These are phyloP conservation scores for Zasmidium cellare DNA, from an alignment of 2,329 filamentous ascomycete species.

Conservation along the genomic window DNA sequence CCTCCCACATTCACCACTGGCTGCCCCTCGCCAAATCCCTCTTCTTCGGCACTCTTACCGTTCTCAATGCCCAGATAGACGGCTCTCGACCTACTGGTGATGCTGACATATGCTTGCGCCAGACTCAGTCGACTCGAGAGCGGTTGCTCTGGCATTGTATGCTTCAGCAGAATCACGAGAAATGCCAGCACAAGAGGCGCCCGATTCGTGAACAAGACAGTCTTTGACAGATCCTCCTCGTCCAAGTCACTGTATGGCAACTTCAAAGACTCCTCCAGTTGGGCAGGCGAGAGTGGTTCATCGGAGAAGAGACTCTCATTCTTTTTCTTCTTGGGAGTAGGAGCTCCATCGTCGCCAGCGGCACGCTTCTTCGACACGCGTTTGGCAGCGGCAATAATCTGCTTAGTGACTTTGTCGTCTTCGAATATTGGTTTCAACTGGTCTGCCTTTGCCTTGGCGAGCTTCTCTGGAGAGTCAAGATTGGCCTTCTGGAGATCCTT, in stretches of 20 bases:
- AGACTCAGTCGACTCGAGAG: constrained; percentile 80
- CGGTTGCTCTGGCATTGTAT: constrained; percentile 84
- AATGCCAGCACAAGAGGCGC: constrained; percentile 83
- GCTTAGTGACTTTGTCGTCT: constrained; percentile 58
- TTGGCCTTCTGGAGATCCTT: constrained; percentile 54
- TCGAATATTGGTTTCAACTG: constrained; percentile 45
- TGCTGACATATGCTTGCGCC: constrained; percentile 79
- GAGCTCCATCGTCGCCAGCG: constrained; percentile 35
- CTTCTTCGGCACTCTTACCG: constrained; percentile 64
- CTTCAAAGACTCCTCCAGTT: constrained; percentile 63
- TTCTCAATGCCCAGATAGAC: constrained; percentile 70
- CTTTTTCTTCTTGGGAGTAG: constrained; percentile 38
- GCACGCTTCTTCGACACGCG: constrained; percentile 56
- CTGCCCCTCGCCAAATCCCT: constrained; percentile 74
- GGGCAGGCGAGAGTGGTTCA: constrained; percentile 46
- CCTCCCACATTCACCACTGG: constrained; percentile 72
- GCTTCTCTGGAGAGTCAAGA: constrained; percentile 46
- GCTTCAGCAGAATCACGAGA: constrained; percentile 69
- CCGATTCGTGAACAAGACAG: constrained; percentile 70
- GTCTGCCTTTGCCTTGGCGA: constrained; percentile 51
- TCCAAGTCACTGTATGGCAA: constrained; percentile 57
- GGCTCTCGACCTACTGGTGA: constrained; percentile 76
- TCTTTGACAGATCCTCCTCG: constrained; percentile 60
- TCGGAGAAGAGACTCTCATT: constrained; percentile 32
- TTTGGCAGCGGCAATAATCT: constrained; percentile 59